Evolutionary conservation across 2,329 filamentous ascomycete species (phyloP).

Genomic region (Chaetomium sp.): DNA sequence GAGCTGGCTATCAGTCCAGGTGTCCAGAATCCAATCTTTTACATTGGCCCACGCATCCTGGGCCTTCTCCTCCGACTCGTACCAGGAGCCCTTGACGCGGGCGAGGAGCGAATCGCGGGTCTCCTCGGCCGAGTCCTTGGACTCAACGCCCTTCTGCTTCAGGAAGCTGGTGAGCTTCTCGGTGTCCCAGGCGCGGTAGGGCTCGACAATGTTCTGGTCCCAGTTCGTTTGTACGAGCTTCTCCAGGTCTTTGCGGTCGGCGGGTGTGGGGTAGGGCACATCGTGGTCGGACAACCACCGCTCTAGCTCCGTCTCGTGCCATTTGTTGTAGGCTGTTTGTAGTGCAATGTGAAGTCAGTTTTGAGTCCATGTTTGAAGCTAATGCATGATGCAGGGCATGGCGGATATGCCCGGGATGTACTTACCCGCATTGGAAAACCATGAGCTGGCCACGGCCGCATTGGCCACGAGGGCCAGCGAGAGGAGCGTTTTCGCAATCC

Average conservation of each 20-base stretch:
- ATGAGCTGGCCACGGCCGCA: constrained; percentile 65
- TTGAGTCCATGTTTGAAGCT: not conserved
- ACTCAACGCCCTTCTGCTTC: constrained; percentile 62
- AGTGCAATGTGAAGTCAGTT: constrained; percentile 24
- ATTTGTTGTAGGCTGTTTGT: constrained; percentile 84
- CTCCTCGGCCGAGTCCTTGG: constrained; percentile 58
- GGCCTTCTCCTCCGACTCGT: constrained; percentile 70
- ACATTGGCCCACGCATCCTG: constrained; percentile 64
- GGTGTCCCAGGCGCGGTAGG: constrained; percentile 72
- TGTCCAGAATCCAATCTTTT: constrained; percentile 91
- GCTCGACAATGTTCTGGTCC: constrained; percentile 66
- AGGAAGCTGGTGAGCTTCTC: constrained; percentile 63
- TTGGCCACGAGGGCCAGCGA: constrained; percentile 67
- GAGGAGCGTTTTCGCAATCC: constrained; percentile 63
- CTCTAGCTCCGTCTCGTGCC: constrained; percentile 97
- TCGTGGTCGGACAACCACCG: constrained; percentile 92
- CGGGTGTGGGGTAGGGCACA: constrained; percentile 80
- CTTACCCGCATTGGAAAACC: constrained; percentile 77
- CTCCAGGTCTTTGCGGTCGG: constrained; percentile 93
- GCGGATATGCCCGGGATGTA: constrained; percentile 32
- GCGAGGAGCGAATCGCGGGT: constrained; percentile 62
- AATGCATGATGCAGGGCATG: constrained; percentile 4
- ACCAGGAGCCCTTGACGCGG: constrained; percentile 68
- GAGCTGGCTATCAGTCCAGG: constrained; percentile 87
- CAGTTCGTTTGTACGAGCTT: constrained; percentile 84